phyloP scores from a whole-genome alignment of 2,329 filamentous ascomycete genomes.

The Xylariaceae sp. region DNA sequence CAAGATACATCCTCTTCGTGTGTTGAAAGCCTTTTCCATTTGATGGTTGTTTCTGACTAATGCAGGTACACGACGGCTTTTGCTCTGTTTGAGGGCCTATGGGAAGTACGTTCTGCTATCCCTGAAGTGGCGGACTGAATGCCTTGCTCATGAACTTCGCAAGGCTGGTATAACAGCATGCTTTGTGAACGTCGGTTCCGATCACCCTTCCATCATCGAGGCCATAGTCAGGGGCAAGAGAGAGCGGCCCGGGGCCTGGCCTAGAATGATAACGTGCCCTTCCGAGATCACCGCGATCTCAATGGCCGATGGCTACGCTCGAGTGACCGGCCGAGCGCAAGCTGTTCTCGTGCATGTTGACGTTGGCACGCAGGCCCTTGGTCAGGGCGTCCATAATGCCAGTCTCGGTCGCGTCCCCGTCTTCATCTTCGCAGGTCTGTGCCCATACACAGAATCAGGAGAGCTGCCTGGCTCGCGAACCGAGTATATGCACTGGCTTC shows the following conservation, averaged over 20 bases:
- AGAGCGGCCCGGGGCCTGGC: constrained; percentile 54
- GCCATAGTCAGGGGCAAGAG: constrained; percentile 66
- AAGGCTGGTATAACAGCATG: constrained; percentile 42
- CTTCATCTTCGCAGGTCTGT: constrained; percentile 68
- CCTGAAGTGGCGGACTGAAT: too few relatives aligned
- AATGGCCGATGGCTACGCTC: constrained; percentile 69
- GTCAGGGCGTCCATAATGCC: constrained; percentile 67
- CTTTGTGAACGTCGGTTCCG: constrained; percentile 55
- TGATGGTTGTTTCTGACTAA: too few relatives aligned
- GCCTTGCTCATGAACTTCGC: background rate
- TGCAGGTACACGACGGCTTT: constrained; percentile 54
- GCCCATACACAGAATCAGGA: constrained; percentile 64
- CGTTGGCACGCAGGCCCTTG: constrained; percentile 68
- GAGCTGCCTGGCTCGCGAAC: constrained; percentile 63
- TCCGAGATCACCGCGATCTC: constrained; percentile 65
- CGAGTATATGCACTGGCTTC: constrained; percentile 74
- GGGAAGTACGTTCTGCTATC: constrained; percentile 41
- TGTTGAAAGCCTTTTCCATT: too few relatives aligned
- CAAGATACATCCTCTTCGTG: too few relatives aligned
- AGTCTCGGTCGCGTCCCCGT: constrained; percentile 62
- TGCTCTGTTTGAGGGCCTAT: constrained; percentile 66
- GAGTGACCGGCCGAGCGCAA: constrained; percentile 58
- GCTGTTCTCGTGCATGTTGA: constrained; percentile 69
- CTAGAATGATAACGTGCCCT: constrained; percentile 58
- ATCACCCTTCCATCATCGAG: constrained; percentile 64